These are phyloP conservation scores for Neocatenulostroma microsporum DNA, from an alignment of 2,329 filamentous ascomycete genomes.

Conservation along the genomic window DNA sequence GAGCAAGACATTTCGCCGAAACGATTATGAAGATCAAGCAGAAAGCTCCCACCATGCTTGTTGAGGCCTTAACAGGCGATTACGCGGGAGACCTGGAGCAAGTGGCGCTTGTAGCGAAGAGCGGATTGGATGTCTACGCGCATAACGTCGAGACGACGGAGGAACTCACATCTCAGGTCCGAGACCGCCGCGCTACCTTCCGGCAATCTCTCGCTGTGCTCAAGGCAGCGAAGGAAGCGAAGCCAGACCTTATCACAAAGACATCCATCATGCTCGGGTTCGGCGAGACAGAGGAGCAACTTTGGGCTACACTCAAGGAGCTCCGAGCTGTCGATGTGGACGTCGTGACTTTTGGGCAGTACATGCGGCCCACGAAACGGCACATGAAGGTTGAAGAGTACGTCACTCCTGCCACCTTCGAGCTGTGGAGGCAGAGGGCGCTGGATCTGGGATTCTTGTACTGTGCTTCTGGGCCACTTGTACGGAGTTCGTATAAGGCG, in stretches of 20 bases:
- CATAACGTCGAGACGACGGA: constrained; percentile 97
- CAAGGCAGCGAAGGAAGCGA: constrained; percentile 69
- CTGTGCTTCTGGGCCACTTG: constrained; percentile 85
- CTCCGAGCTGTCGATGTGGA: constrained; percentile 76
- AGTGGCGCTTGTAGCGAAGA: constrained; percentile 75
- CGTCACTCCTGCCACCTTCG: constrained; percentile 82
- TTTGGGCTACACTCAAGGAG: constrained; percentile 73
- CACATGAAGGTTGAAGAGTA: constrained; percentile 97
- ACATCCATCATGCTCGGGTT: constrained; percentile 95
- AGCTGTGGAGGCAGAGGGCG: constrained; percentile 81
- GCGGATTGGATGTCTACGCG: constrained; percentile 89
- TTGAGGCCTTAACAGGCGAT: constrained; percentile 82
- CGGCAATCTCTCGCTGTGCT: constrained; percentile 75
- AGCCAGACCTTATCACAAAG: constrained; percentile 80
- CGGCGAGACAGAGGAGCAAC: constrained; percentile 81
- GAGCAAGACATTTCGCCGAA: constrained; percentile 82
- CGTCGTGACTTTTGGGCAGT: constrained; percentile 98
- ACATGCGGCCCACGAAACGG: constrained; percentile 97
- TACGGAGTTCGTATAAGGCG: constrained; percentile 94
- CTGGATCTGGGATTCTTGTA: constrained; percentile 95
- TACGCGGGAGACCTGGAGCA: constrained; percentile 78
- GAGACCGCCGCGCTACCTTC: constrained; percentile 85
- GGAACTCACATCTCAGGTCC: constrained; percentile 77
- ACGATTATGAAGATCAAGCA: constrained; percentile 89
- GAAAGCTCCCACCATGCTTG: constrained; percentile 60